phyloP scores from a whole-genome alignment of 129 eudicot genomes.

The Scalesia atractyloides region DNA sequence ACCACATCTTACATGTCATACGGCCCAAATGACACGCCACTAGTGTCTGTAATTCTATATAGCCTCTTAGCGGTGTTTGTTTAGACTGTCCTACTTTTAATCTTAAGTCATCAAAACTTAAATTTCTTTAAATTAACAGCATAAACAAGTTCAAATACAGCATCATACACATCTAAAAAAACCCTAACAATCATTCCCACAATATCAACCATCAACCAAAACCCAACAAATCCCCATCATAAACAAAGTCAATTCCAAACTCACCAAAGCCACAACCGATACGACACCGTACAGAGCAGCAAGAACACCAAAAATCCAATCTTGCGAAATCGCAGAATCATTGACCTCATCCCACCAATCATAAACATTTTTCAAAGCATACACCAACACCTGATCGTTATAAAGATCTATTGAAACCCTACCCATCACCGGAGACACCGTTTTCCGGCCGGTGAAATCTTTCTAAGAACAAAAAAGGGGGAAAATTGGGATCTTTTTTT shows the following conservation, averaged over 20 bases:
- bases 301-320: constrained; percentile 61
- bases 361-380: constrained; percentile 39
- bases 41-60: too few species aligned
- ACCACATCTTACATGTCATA: too few species aligned
- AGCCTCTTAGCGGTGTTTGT: too few species aligned
- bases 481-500: constrained; percentile 11
- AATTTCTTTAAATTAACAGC: constrained; percentile 5
- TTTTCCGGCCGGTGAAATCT: constrained; percentile 27
- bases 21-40: too few species aligned
- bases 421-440: constrained; percentile 43
- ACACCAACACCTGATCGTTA: constrained; percentile 39
- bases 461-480: neutral
- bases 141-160: constrained; percentile 4
- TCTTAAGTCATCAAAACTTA: neutral
- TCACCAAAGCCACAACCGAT: constrained; percentile 68
- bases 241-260: neutral
- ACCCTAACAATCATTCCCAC: neutral
- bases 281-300: constrained; percentile 73
- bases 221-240: neutral
- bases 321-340: constrained; percentile 56
- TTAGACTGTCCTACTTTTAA: too few species aligned
- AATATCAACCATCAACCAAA: neutral
- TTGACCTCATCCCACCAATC: constrained; percentile 76
- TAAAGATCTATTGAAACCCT: constrained; percentile 42
- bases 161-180: constrained; percentile 15